A percentile compares a stretch with the other conserved stretches of the same genome.
These are phyloP conservation scores for Pythium scleroteichum DNA, from an alignment of 352 stramenopile species.

Conservation along the genomic window DNA sequence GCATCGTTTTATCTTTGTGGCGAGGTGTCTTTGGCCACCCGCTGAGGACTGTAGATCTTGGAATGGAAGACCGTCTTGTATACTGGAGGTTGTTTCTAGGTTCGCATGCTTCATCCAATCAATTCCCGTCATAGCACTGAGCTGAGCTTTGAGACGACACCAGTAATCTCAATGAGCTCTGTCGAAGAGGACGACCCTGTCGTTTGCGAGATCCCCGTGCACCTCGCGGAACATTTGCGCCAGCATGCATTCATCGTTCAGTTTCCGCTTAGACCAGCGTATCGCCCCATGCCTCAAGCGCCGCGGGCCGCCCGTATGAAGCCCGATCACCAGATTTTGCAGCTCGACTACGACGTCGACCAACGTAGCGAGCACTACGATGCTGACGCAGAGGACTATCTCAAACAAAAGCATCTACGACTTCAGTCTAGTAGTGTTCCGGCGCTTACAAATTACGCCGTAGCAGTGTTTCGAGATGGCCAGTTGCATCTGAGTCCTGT, in stretches of 20 bases:
- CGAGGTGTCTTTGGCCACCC: neutral
- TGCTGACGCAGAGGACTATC: constrained; percentile 75
- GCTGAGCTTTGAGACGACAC: no score
- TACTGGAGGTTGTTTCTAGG: no score
- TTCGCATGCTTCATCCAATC: no score
- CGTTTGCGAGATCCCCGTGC: constrained; percentile 82
- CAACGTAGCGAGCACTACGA: constrained; percentile 75
- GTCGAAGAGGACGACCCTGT: constrained; percentile 71
- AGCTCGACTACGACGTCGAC: constrained; percentile 78
- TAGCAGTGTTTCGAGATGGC: constrained; percentile 77
- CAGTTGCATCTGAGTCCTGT: constrained; percentile 82
- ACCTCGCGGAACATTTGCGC: constrained; percentile 69
- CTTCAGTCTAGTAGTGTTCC: constrained; percentile 67
- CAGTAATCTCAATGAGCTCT: constrained; percentile 13
- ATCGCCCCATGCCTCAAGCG: constrained; percentile 67
- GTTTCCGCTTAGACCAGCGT: constrained; percentile 77
- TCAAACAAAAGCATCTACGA: constrained; percentile 70
- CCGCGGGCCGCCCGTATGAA: constrained; percentile 68
- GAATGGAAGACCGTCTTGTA: no score
- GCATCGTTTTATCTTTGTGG: neutral
- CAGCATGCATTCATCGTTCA: constrained; percentile 81
- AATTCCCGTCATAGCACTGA: no score
- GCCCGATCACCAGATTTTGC: constrained; percentile 70
- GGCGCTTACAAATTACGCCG: constrained; percentile 75
- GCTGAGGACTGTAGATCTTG: no score